A percentile compares a stretch with the other conserved stretches of the same genome.
Conservation (phyloP, 2,329 filamentous ascomycete genomes). For the Aspergillus sp. region DNA sequence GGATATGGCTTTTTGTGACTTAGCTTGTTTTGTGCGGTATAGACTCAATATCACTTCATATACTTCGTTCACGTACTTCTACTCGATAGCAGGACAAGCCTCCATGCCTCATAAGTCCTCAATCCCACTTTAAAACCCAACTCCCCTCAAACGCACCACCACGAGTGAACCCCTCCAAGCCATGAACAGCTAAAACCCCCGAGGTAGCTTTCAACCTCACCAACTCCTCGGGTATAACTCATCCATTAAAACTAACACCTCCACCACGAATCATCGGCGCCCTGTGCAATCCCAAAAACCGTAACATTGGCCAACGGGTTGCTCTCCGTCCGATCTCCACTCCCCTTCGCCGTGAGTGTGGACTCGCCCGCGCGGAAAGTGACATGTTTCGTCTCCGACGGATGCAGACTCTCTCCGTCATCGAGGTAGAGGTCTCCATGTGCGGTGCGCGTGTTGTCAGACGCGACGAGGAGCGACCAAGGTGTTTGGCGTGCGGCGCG, state of each 20-base stretch:
- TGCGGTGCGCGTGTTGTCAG: slow-evolving; percentile 49
- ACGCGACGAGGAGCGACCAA: slow-evolving; percentile 59
- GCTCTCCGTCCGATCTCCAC: slow-evolving; percentile 48
- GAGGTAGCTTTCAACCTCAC: slow-evolving; percentile 44
- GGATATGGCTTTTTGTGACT: no score
- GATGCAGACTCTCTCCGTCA: slow-evolving; percentile 60
- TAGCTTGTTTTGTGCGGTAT: no score
- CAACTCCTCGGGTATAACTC: slow-evolving; percentile 31
- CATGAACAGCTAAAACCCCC: slow-evolving; percentile 44
- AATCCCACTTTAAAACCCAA: slow-evolving; percentile 51
- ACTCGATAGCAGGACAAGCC: no score
- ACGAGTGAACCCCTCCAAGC: slow-evolving; percentile 42
- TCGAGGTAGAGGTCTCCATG: slow-evolving; percentile 61
- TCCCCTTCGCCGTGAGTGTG: slow-evolving; percentile 41
- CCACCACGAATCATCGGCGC: slow-evolving; percentile 15
- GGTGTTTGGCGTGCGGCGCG: slow-evolving; percentile 53
- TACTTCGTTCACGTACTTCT: no score
- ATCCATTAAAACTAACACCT: slow-evolving; percentile 47
- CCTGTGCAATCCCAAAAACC: slow-evolving; percentile 48
- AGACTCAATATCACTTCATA: no score
- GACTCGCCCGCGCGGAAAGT: slow-evolving; percentile 24
- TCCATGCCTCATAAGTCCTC: neutral
- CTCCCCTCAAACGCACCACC: slow-evolving; percentile 50
- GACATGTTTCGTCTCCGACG: slow-evolving; percentile 49
- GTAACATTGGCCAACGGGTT: slow-evolving; percentile 57